Percentiles rank a stretch among this genome's conserved stretches.
These are phyloP conservation scores for Geotrichum carabidarum DNA, from an alignment of 1,139 yeast genomes.

Conservation along the genomic window DNA sequence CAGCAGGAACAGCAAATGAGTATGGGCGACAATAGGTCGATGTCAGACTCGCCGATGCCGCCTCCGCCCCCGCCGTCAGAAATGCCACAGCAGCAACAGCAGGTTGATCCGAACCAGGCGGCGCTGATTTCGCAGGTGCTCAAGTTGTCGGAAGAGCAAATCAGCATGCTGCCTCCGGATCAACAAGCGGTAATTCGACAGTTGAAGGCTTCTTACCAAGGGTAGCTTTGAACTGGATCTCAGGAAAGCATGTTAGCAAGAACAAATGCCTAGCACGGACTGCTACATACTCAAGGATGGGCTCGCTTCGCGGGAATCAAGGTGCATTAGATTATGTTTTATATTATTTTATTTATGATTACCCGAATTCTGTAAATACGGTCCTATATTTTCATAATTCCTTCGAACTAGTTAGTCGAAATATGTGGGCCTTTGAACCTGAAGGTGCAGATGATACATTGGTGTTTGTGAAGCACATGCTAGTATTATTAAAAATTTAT, in stretches of 20 bases:
- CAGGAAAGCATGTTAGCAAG: too few relatives aligned
- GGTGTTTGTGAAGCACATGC: too few relatives aligned
- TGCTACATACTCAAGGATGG: too few relatives aligned
- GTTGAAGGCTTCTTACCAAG: conserved; percentile 16
- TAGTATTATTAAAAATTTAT: too few relatives aligned
- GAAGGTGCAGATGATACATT: too few relatives aligned
- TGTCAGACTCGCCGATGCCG: not conserved
- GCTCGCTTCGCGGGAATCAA: too few relatives aligned
- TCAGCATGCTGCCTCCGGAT: conserved; percentile 54
- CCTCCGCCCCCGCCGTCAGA: conserved; percentile 1
- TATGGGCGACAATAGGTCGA: not conserved
- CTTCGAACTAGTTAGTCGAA: too few relatives aligned
- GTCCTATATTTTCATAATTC: too few relatives aligned
- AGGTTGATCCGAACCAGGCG: conserved; percentile 27
- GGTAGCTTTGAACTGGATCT: not conserved
- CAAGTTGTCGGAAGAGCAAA: conserved; percentile 58
- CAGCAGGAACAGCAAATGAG: not conserved
- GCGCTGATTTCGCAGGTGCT: conserved; percentile 47
- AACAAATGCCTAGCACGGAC: not conserved
- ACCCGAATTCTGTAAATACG: too few relatives aligned
- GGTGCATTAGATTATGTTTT: too few relatives aligned
- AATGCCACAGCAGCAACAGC: not conserved
- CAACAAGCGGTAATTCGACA: conserved; percentile 37
- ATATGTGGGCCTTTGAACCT: too few relatives aligned
- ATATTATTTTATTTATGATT: too few relatives aligned